phyloP scores from a whole-genome alignment of 1,284 basidiomycete genomes.

The Marasmius fiardii region DNA sequence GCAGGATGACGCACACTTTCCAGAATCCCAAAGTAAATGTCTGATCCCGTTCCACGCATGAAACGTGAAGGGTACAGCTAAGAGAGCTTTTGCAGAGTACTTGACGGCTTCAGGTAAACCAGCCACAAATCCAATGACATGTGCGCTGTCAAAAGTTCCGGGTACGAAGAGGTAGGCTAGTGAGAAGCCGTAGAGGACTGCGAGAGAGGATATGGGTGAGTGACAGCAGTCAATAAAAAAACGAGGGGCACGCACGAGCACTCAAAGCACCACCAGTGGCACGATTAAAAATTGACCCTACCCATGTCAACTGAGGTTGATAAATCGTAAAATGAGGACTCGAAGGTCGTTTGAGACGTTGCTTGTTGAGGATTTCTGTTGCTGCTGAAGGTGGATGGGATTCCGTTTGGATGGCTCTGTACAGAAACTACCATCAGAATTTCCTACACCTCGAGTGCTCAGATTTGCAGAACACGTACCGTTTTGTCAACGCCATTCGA shows the following conservation, averaged over 20 bases:
- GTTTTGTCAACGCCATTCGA: not conserved
- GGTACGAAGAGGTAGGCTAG: constrained; percentile 87
- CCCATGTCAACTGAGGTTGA: constrained; percentile 92
- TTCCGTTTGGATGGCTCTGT: constrained; percentile 59
- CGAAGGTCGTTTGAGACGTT: constrained; percentile 81
- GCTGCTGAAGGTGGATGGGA: constrained; percentile 59
- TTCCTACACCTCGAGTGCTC: not conserved
- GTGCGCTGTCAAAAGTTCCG: constrained; percentile 72
- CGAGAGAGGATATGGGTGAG: not conserved
- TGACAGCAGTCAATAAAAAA: not conserved
- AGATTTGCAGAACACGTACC: not conserved
- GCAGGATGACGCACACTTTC: constrained; percentile 68
- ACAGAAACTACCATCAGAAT: not conserved
- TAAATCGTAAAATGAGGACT: constrained; percentile 97
- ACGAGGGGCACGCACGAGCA: constrained; percentile 54
- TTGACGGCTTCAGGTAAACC: constrained; percentile 74
- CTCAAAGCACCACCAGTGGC: constrained; percentile 79
- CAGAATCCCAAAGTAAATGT: constrained; percentile 90
- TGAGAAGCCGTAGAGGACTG: constrained; percentile 88
- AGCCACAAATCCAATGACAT: constrained; percentile 72
- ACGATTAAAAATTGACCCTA: constrained; percentile 84
- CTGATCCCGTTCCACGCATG: constrained; percentile 90
- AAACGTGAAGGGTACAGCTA: constrained; percentile 86
- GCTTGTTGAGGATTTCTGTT: constrained; percentile 77
- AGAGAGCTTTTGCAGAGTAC: constrained; percentile 67